Conservation (phyloP, 257 asterid genomes). For the Petunia axillaris region DNA sequence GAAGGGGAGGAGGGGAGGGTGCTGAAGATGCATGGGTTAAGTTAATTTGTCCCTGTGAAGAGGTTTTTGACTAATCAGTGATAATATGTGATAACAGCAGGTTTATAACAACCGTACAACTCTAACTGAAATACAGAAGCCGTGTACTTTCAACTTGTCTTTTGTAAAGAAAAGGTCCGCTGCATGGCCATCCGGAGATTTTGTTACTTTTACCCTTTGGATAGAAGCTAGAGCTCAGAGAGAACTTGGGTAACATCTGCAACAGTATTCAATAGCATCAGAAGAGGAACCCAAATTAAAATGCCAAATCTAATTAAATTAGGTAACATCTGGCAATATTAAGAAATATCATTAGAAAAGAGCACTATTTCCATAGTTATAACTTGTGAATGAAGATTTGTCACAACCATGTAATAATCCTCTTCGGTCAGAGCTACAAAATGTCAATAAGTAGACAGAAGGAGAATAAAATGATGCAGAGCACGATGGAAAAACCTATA, state of each 20-base stretch:
- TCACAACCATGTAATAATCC: constrained; percentile 74
- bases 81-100: background rate
- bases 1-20: too few species aligned
- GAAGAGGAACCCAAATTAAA: background rate
- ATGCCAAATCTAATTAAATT: too few species aligned
- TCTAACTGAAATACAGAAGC: constrained; percentile 61
- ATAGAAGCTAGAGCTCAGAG: constrained; percentile 67
- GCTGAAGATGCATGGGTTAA: background rate
- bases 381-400: background rate
- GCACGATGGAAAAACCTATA: constrained; percentile 63
- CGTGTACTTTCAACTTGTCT: too few species aligned
- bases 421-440: constrained; percentile 59
- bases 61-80: background rate
- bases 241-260: constrained; percentile 52
- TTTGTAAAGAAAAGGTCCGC: constrained; percentile 38
- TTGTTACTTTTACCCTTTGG: constrained; percentile 79
- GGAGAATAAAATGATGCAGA: constrained; percentile 54
- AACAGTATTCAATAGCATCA: constrained; percentile 19
- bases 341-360: constrained; percentile 22
- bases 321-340: constrained; percentile 47
- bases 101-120: constrained; percentile 51
- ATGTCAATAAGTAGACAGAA: constrained; percentile 61
- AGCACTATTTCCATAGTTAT: background rate
- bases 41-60: background rate
- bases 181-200: constrained; percentile 79